phyloP scores from a whole-genome alignment of 2,329 filamentous ascomycete species.

The Colletotrichum eremochloae region DNA sequence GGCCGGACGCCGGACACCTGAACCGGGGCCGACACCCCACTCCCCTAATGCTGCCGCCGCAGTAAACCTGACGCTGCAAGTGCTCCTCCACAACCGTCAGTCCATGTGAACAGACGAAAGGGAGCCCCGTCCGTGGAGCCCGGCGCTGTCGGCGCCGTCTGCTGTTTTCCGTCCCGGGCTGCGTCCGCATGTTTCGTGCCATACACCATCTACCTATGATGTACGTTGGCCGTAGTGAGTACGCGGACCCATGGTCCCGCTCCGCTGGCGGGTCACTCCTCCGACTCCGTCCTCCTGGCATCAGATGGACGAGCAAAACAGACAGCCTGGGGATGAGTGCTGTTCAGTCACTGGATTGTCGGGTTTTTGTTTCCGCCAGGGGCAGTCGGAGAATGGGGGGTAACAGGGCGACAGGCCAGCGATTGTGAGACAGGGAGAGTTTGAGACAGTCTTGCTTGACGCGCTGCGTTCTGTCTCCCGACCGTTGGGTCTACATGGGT shows the following conservation, averaged over 20 bases:
- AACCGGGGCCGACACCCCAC: background rate
- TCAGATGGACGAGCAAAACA: background rate
- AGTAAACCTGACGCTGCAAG: background rate
- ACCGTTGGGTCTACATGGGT: background rate
- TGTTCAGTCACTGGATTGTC: slow-evolving; percentile 1
- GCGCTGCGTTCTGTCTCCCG: slow-evolving; percentile 28
- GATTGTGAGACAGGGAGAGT: slow-evolving; percentile 35
- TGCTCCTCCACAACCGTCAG: background rate
- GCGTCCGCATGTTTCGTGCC: background rate
- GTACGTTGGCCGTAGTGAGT: background rate
- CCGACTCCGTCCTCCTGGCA: background rate
- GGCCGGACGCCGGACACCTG: background rate
- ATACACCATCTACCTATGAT: too few relatives aligned
- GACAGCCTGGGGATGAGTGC: background rate
- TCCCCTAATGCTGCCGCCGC: background rate
- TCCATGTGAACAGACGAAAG: background rate
- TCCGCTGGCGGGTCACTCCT: background rate
- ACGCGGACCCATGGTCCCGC: background rate
- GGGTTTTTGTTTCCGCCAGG: background rate
- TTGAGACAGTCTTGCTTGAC: slow-evolving; percentile 26
- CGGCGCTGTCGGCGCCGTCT: background rate
- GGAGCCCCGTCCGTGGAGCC: background rate
- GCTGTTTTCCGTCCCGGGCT: background rate
- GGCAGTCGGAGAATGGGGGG: background rate
- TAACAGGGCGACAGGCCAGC: slow-evolving; percentile 8